phyloP scores from a whole-genome alignment of 257 asterid genomes.

The Penstemon barbatus region DNA sequence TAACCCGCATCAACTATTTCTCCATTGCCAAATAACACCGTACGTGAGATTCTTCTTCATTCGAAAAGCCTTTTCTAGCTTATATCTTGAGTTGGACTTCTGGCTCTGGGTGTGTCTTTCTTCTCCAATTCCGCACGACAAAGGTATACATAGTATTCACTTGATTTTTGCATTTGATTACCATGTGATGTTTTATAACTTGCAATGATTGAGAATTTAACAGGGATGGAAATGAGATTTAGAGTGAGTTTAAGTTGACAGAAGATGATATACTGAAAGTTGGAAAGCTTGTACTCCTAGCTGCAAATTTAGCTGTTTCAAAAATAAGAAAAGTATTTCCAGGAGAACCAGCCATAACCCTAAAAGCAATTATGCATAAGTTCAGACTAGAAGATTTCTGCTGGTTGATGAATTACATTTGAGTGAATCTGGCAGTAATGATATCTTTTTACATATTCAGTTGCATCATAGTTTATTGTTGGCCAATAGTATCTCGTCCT shows the following conservation, averaged over 20 bases:
- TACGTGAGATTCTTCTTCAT: constrained; percentile 59
- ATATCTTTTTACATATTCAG: too few species aligned
- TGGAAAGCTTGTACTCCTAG: constrained; percentile 70
- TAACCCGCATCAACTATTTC: constrained; percentile 33
- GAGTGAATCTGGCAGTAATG: too few species aligned
- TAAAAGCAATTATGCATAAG: constrained; percentile 46
- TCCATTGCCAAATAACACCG: constrained; percentile 53
- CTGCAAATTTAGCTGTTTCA: constrained; percentile 67
- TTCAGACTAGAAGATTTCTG: too few species aligned
- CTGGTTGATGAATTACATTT: too few species aligned
- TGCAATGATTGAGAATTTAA: background rate
- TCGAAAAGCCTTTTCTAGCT: constrained; percentile 76
- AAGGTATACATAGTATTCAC: constrained; percentile 45
- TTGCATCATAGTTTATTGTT: too few species aligned
- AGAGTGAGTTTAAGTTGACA: constrained; percentile 51
- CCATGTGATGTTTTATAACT: too few species aligned
- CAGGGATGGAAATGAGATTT: constrained; percentile 47
- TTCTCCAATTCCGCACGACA: constrained; percentile 65
- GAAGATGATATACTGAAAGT: constrained; percentile 75
- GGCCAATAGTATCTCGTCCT: too few species aligned
- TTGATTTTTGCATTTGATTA: too few species aligned
- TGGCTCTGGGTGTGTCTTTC: constrained; percentile 69
- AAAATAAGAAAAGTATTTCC: constrained; percentile 64
- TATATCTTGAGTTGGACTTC: constrained; percentile 75
- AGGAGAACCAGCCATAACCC: constrained; percentile 91